Evolutionary conservation across 257 asterid genomes (phyloP), one percentile per base, ranked within the genome.

Genomic region (Fraxinus americana): DNA sequence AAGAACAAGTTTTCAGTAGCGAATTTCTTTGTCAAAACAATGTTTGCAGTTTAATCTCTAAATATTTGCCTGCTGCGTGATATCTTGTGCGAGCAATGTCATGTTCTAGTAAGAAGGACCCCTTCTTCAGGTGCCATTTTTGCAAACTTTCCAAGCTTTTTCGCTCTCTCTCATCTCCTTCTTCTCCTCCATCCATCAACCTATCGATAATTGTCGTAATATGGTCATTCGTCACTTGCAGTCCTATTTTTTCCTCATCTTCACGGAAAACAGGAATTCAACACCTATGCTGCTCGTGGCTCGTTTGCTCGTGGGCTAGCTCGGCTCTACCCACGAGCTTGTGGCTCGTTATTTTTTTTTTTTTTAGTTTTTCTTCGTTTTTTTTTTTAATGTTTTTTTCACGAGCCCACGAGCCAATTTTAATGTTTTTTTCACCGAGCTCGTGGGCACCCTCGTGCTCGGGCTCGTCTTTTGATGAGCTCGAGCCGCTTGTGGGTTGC

Each of bases 151-250:
- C 80, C 87, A 11, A 87, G 50, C 70, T 82, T 32, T 35, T 10
- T 41, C 7, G 84, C 87, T 63, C 81, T 80, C 16, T 69, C 17
- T 61, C 85, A 75, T 25, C 82, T 82, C 54, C 29, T 11, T 79
- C 85, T 36, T 70, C 79, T 35, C 88, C 82, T 19, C 34, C 59
- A 25, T 82, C 84, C 84, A 87, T 80, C 6, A 87, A 68, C 68
- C 23, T 66, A 57, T 75, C 75, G 9, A 87, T 45, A 21, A 43
- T 85, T 16, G 29, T 72, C 70, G 34, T 70, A 39, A 84, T 66
- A 7, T 68, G 79, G 34, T 75, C 80, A 1, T 69, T 78, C 71
- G 4, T 80, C 82, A 87, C 88, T 43, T 30, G n/a, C 34, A 36
- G 39, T 34, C 74, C 83, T 6, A 6, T 4, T 1, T 11, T 35